Conservation (phyloP, 257 asterid species). For the Galeopsis tetrahit region DNA sequence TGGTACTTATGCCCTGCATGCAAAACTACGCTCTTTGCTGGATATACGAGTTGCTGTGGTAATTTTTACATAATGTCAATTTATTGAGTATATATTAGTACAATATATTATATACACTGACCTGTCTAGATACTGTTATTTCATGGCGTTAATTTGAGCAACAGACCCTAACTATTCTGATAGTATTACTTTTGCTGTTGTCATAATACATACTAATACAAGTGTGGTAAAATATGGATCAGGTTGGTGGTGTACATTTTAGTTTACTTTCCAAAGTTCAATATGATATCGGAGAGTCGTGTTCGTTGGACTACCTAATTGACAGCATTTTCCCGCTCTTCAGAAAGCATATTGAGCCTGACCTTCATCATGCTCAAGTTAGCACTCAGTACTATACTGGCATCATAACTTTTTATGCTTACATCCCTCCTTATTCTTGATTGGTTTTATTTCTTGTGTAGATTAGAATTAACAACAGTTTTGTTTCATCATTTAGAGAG, state of each 20-base stretch:
- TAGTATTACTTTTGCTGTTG: slow-evolving; percentile 27
- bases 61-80: slow-evolving; percentile 29
- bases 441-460: slow-evolving; percentile 52
- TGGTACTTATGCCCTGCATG: slow-evolving; percentile 93
- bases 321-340: slow-evolving; percentile 99
- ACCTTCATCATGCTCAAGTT: slow-evolving; percentile 99
- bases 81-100: not conserved
- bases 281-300: slow-evolving; percentile 96
- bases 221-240: slow-evolving; percentile 38
- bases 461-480: slow-evolving; percentile 99
- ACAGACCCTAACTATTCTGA: not conserved
- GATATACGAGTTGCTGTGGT: slow-evolving; percentile 99
- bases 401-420: slow-evolving; percentile 24
- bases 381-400: slow-evolving; percentile 33
- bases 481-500: slow-evolving; percentile 98
- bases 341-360: slow-evolving; percentile 96
- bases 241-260: slow-evolving; percentile 99
- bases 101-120: slow-evolving; percentile 18
- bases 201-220: slow-evolving; percentile 17
- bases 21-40: slow-evolving; percentile 91
- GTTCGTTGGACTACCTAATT: slow-evolving; percentile 95
- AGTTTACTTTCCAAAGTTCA: slow-evolving; percentile 99
- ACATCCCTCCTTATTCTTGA: slow-evolving; percentile 42
- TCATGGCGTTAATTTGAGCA: not conserved
- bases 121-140: slow-evolving; percentile 5